These are phyloP conservation scores for Yarrowia yakushimensis DNA, from an alignment of 805 yeast genomes.

Conservation along the genomic window DNA sequence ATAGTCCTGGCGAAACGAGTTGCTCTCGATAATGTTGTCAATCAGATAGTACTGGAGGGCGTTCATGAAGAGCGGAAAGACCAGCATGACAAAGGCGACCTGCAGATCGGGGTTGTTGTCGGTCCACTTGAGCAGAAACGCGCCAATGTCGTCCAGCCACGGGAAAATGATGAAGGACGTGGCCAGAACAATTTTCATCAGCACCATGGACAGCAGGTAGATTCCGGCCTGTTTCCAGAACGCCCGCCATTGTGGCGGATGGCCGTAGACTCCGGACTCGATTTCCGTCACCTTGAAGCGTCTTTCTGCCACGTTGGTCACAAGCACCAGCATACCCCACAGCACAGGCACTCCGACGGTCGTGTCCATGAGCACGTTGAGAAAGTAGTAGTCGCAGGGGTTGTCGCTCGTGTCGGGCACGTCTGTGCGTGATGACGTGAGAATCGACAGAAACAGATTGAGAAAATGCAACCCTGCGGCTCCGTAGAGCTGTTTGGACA, in stretches of 20 bases:
- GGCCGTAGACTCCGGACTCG: constrained; percentile 60
- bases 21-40: constrained; percentile 56
- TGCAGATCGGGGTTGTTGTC: constrained; percentile 76
- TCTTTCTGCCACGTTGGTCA: constrained; percentile 49
- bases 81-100: constrained; percentile 80
- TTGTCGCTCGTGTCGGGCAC: constrained; percentile 47
- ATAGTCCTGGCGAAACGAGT: constrained; percentile 33
- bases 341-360: constrained; percentile 88
- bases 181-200: constrained; percentile 61
- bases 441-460: constrained; percentile 66
- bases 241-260: constrained; percentile 58
- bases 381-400: constrained; percentile 94
- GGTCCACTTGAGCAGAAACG: constrained; percentile 78
- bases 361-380: constrained; percentile 84
- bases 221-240: constrained; percentile 69
- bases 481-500: constrained; percentile 83
- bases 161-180: constrained; percentile 60
- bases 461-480: constrained; percentile 79
- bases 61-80: constrained; percentile 43
- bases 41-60: constrained; percentile 52
- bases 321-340: constrained; percentile 51
- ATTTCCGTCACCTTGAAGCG: constrained; percentile 43
- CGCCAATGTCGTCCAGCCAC: constrained; percentile 64
- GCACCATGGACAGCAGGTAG: constrained; percentile 58
- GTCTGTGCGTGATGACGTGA: constrained; percentile 39